phyloP scores from a whole-genome alignment of 2,329 filamentous ascomycete species.

The Didymella segeticola region DNA sequence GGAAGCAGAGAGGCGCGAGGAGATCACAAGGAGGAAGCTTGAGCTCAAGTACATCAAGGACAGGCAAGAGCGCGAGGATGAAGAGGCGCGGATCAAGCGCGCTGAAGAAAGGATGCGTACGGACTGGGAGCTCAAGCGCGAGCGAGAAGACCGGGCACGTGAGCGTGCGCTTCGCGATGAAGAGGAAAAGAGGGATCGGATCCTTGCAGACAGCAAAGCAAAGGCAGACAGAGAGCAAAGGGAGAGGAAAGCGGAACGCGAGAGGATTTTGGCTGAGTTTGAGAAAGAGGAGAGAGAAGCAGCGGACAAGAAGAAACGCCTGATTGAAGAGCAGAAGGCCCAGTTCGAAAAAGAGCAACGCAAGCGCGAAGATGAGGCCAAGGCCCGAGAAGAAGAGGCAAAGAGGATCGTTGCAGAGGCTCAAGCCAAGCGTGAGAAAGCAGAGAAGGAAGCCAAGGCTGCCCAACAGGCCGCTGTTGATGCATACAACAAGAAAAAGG shows the following conservation, averaged over 20 bases:
- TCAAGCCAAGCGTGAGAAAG: constrained; percentile 31
- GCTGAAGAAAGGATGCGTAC: constrained; percentile 10
- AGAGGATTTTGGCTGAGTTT: constrained; percentile 16
- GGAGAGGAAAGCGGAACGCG: constrained; percentile 39
- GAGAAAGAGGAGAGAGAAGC: constrained; percentile 23
- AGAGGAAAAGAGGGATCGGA: constrained; percentile 48
- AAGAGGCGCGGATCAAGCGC: constrained; percentile 23
- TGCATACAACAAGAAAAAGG: constrained; percentile 43
- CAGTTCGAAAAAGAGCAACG: constrained; percentile 41
- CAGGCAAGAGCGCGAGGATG: constrained; percentile 36
- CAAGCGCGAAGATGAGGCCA: constrained; percentile 19
- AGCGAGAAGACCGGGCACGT: constrained; percentile 41
- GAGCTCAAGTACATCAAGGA: constrained; percentile 49
- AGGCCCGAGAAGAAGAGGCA: constrained; percentile 20
- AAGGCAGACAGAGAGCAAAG: constrained; percentile 50
- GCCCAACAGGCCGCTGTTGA: constrained; percentile 44
- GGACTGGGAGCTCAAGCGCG: constrained; percentile 33
- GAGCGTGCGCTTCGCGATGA: constrained; percentile 49
- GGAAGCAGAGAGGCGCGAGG: constrained; percentile 47
- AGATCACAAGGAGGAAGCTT: constrained; percentile 42
- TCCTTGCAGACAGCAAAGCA: constrained; percentile 46
- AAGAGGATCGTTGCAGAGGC: constrained; percentile 34
- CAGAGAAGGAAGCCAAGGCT: constrained; percentile 35
- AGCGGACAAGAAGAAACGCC: constrained; percentile 35
- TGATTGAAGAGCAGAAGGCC: constrained; percentile 41